Base-by-base conservation (phyloP, 2,329 filamentous ascomycete species). In the Colletotrichum sp. region DNA sequence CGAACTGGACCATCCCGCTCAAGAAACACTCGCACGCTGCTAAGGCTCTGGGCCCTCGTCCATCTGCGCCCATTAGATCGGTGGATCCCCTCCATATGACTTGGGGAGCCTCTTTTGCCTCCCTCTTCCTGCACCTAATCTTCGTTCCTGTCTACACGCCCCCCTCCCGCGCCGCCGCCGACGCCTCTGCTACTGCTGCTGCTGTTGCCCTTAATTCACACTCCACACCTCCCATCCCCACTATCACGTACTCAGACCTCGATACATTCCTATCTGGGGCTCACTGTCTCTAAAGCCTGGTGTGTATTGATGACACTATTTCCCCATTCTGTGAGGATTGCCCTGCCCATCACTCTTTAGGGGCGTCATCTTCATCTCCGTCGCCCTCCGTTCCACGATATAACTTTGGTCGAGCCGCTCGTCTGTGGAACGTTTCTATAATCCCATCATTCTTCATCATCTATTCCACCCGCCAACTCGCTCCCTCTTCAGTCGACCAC, bases 331-430 rank as follows among this genome's bases (percentile, higher is more conserved):
- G 68, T 73, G 72, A 75, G 76, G 66, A 78, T 76, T 72, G 30
- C 65, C 68, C 48, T 64, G 71, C 59, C 55, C 65, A 69, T 72
- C 68, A 65, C 59, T 76, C 61, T 59, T 60, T 59, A 67, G 76
- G 75, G 75, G 72, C 81, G 79, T 80, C 79, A 80, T 81, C 77
- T 77, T 82, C 80, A 80, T 82, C 81, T 73, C 68, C 69, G 68
- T 77, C 78, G 79, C 77, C 77, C 79, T 79, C 84, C 85, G 85
- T 86, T 83, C 80, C 77, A 79, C 79, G 79, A 79, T 86, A 86
- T 86, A 86, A 85, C 84, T 86, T 86, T 80, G 83, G 80, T 79
- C 80, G 80, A 79, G 80, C 82, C 83, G 83, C 80, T 83, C 83
- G 78, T 81, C 78, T 79, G 75, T 79, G 77, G 77, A 78, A 78